Conservation (phyloP, 176 grass and related monocot genomes). For the Pontederia crassipes region DNA sequence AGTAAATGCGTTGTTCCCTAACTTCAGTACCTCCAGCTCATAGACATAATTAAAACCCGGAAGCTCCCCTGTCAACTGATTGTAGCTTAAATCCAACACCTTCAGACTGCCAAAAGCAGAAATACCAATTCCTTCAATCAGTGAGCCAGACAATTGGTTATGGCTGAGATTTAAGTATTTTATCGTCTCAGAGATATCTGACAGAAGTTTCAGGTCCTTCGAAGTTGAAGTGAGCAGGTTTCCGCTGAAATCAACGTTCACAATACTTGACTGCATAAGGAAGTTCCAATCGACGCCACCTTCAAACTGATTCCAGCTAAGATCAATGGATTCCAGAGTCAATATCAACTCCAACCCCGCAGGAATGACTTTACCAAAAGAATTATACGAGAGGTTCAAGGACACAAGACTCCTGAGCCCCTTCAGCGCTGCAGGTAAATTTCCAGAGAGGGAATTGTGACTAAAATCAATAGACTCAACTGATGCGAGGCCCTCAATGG, state of each 20-base stretch:
- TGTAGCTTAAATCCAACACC: constrained; percentile 88
- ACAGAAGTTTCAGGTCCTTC: constrained; percentile 55
- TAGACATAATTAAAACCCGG: constrained; percentile 78
- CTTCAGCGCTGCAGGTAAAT: constrained; percentile 35
- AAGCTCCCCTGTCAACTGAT: constrained; percentile 56
- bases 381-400: constrained; percentile 69
- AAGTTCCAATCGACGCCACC: constrained; percentile 55
- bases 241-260: constrained; percentile 73
- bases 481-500: constrained; percentile 7
- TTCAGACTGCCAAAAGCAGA: constrained; percentile 66
- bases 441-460: constrained; percentile 11
- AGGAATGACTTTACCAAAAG: constrained; percentile 40
- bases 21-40: constrained; percentile 57
- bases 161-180: constrained; percentile 70
- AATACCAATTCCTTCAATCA: constrained; percentile 58
- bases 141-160: constrained; percentile 54
- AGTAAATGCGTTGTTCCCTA: constrained; percentile 63
- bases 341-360: constrained; percentile 44
- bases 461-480: constrained; percentile 7
- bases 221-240: constrained; percentile 60
- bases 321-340: constrained; percentile 59
- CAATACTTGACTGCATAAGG: constrained; percentile 38
- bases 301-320: constrained; percentile 41
- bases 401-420: constrained; percentile 36
- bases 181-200: constrained; percentile 38